Conservation (phyloP, 176 grass and related monocot genomes). For the Carex scoparia region DNA sequence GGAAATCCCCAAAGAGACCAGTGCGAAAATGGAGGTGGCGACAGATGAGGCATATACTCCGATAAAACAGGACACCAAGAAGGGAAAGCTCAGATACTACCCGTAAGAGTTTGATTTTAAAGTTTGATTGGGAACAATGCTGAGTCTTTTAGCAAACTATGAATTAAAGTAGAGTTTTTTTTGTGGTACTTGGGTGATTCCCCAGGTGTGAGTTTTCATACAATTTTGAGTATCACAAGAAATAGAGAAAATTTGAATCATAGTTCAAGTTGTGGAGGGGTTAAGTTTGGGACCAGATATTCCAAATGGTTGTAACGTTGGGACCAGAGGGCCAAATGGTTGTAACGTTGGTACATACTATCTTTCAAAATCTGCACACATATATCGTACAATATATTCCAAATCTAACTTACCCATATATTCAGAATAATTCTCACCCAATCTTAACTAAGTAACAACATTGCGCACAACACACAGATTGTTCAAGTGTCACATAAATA, state of each 20-base stretch:
- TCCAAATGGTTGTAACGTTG: no score
- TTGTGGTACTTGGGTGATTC: not conserved
- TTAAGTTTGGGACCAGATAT: not conserved
- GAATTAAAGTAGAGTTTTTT: not conserved
- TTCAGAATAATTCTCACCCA: not conserved
- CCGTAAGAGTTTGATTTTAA: constrained; percentile 53
- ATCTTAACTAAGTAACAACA: not conserved
- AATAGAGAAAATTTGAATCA: not conserved
- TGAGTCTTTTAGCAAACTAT: not conserved
- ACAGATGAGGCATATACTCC: constrained; percentile 89
- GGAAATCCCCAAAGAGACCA: constrained; percentile 96
- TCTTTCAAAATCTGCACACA: not conserved
- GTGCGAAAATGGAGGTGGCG: constrained; percentile 99
- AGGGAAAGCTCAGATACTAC: constrained; percentile 96
- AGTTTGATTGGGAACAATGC: not conserved
- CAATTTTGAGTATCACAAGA: not conserved
- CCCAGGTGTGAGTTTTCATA: not conserved
- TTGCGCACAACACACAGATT: not conserved
- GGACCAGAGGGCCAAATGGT: not conserved
- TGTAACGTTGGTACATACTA: not conserved
- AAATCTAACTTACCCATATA: not conserved
- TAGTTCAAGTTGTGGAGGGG: not conserved
- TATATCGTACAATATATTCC: not conserved
- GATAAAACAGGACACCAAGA: constrained; percentile 99
- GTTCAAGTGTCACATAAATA: not conserved